Evolutionary conservation across 306 rosid genomes (phyloP), one percentile per base, ranked within the genome.

Genomic region (Pterocarpus macrocarpus): DNA sequence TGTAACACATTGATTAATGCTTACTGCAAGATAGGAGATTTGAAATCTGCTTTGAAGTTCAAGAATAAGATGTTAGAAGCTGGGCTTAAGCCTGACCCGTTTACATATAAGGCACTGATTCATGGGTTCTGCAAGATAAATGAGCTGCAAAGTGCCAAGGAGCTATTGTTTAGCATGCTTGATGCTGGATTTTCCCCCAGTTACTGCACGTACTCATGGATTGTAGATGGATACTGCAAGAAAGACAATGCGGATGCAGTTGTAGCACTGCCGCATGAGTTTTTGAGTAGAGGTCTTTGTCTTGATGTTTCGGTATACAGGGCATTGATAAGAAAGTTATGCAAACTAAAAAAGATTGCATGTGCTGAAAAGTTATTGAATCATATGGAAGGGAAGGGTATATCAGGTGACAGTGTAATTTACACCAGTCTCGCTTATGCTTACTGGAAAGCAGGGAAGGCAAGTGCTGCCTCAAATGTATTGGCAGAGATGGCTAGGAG

Each of bases 1-100:
- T 95, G 99, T 59, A 92, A 95, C 87, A 95, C 99, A 7, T 83
- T 95, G 86, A 88, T 92, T 50, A 91, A 95, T 91, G 91, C 97
- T 49, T 95, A 95, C 80, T 89, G 91, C 89, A 92, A 95, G 84
- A 82, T 91, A 71, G 90, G 94, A 76, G 97, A 92, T 80, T 75
- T 91, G 91, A 82, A 64, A 57, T 91, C 98, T 68, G 97, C 97
- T 22, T 69, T 89, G 81, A 92, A 88, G 84, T 94, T 91, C 81
- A 91, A 91, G 91, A 81, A 86, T 67, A 90, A 80, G 75, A 89
- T 95, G 97, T 84, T 90, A 73, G 97, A 90, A 63, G 86, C 91
- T 81, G 97, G 95, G 56, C 76, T 92, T 58, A 88, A 90, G 83
- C 95, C 90, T 55, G 94, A 92, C 59, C 88, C 81, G 14, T 92